Evolutionary conservation across 352 stramenopile genomes (phyloP).

Genomic region (Phytophthora tentaculata): DNA sequence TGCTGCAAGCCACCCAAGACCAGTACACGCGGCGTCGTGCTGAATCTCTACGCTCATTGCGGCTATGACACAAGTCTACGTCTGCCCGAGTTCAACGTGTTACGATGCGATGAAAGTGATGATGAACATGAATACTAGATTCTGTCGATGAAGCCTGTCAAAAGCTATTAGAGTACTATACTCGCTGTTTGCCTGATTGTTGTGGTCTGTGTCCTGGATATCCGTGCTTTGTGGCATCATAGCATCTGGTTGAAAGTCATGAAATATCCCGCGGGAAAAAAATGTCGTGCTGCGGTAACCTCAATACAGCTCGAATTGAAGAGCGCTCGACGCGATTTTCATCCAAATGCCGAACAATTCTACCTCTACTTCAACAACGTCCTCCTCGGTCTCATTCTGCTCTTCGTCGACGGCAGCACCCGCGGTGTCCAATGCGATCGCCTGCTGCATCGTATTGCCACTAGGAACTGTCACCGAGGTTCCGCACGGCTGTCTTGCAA

Average conservation of each 20-base stretch:
- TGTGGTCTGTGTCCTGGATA: conserved; percentile 7
- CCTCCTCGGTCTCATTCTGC: background rate
- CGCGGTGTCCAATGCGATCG: background rate
- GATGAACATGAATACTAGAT: background rate
- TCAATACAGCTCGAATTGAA: background rate
- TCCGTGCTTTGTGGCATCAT: conserved; percentile 7
- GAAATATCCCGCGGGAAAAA: conserved; percentile 4
- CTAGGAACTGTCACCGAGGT: background rate
- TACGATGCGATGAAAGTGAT: background rate
- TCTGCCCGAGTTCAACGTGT: conserved; percentile 8
- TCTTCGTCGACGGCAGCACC: background rate
- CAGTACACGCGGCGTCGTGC: background rate
- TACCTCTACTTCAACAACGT: conserved; percentile 2
- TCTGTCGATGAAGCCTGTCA: background rate
- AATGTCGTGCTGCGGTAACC: conserved; percentile 10
- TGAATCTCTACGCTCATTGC: conserved; percentile 8
- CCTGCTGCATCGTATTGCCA: conserved; percentile 20
- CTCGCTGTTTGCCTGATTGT: background rate
- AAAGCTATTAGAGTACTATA: background rate
- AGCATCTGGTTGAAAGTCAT: conserved; percentile 3
- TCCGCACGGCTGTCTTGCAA: background rate
- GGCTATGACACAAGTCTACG: conserved; percentile 17
- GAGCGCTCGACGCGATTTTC: background rate
- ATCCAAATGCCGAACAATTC: conserved; percentile 1
- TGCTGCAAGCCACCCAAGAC: conserved; percentile 1